These are phyloP conservation scores for Wickerhamomyces rabaulensis DNA, from an alignment of 805 yeast genomes.

Conservation along the genomic window DNA sequence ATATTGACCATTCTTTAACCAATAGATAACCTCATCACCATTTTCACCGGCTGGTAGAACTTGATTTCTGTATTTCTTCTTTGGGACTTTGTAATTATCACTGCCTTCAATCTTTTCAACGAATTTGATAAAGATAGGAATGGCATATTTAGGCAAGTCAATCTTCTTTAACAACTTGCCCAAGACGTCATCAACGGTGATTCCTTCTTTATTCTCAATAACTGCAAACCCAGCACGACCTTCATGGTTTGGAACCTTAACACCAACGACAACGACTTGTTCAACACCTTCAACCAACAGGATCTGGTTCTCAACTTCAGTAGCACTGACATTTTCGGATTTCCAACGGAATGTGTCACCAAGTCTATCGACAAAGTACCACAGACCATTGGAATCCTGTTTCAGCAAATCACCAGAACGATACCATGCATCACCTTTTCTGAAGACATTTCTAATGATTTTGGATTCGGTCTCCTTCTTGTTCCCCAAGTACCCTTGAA, in stretches of 20 bases:
- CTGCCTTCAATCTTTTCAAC: conserved; percentile 55
- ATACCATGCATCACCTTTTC: conserved; percentile 86
- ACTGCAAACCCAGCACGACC: conserved; percentile 94
- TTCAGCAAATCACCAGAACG: conserved; percentile 81
- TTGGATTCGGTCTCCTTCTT: conserved; percentile 74
- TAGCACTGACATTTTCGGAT: conserved; percentile 89
- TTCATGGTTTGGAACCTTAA: conserved; percentile 78
- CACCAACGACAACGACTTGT: conserved; percentile 84
- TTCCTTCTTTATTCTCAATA: conserved; percentile 42
- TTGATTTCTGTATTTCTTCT: conserved; percentile 63
- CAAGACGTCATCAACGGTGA: conserved; percentile 28
- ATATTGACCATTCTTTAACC: conserved; percentile 58
- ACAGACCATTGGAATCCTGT: conserved; percentile 59
- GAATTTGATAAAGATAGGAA: conserved; percentile 77
- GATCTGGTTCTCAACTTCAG: conserved; percentile 83
- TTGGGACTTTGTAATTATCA: conserved; percentile 80
- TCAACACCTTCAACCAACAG: conserved; percentile 35
- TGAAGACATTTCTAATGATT: conserved; percentile 66
- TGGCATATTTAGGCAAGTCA: conserved; percentile 75
- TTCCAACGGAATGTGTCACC: conserved; percentile 98
- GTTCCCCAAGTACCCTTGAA: conserved; percentile 88
- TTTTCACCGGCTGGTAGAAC: conserved; percentile 60
- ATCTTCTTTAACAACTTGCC: conserved; percentile 32
- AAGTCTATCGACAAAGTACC: conserved; percentile 84
- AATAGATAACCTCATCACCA: conserved; percentile 60